phyloP scores from a whole-genome alignment of 208 protist species.

The Wallacemonas sp. region DNA sequence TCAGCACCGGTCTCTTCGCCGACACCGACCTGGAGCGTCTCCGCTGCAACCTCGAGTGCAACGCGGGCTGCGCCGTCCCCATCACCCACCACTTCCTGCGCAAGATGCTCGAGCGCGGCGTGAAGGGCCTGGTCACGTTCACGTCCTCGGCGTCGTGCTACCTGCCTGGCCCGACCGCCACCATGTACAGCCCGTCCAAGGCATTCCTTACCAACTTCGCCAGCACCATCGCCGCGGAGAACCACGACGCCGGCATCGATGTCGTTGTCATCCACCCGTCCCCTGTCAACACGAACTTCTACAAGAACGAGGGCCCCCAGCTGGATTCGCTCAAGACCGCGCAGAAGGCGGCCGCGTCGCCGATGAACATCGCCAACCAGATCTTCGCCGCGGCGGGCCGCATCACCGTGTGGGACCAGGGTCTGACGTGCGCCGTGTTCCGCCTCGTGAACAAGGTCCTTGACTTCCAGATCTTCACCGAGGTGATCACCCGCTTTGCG shows the following conservation, averaged over 20 bases:
- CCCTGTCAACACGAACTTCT: conserved; percentile 90
- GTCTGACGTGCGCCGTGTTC: conserved; percentile 64
- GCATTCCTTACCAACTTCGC: conserved; percentile 90
- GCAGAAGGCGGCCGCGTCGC: conserved; percentile 67
- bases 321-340: conserved; percentile 73
- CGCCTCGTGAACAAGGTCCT: conserved; percentile 79
- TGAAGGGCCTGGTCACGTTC: conserved; percentile 88
- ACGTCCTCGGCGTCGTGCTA: conserved; percentile 81
- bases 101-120: conserved; percentile 79
- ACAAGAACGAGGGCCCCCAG: conserved; percentile 81
- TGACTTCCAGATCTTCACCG: conserved; percentile 84
- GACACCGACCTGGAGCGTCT: conserved; percentile 80
- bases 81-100: conserved; percentile 92
- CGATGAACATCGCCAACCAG: conserved; percentile 79
- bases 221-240: conserved; percentile 76
- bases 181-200: conserved; percentile 92
- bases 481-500: conserved; percentile 78
- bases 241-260: conserved; percentile 82
- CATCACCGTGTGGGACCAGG: conserved; percentile 87
- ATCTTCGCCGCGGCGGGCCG: conserved; percentile 85
- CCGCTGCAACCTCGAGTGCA: conserved; percentile 90
- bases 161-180: conserved; percentile 85
- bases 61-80: conserved; percentile 79
- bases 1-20: conserved; percentile 88
- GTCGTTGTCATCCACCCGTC: conserved; percentile 89